Evolutionary conservation across 805 yeast genomes (phyloP).

Genomic region (Kluyveromyces aestuarii): DNA sequence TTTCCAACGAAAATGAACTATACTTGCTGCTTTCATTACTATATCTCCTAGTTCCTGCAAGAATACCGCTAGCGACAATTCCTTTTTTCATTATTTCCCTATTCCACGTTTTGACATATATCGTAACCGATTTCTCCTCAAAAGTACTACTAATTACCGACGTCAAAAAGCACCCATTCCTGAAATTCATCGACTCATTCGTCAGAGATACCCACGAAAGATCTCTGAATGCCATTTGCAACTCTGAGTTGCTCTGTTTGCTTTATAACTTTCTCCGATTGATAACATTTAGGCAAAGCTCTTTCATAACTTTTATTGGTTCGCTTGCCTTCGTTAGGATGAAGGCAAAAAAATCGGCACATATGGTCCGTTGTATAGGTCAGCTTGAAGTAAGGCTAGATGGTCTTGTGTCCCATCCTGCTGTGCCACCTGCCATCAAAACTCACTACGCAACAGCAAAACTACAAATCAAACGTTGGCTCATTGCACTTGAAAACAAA

Average conservation of each 20-base stretch:
- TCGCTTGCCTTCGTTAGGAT: slow-evolving; percentile 62
- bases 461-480: background rate
- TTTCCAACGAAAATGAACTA: slow-evolving; percentile 55
- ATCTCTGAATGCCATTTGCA: slow-evolving; percentile 52
- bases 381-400: slow-evolving; percentile 59
- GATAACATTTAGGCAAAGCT: slow-evolving; percentile 50
- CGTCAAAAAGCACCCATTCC: slow-evolving; percentile 23
- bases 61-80: slow-evolving; percentile 48
- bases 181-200: slow-evolving; percentile 32
- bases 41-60: slow-evolving; percentile 47
- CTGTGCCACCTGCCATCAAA: slow-evolving; percentile 36
- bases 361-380: slow-evolving; percentile 61
- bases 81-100: slow-evolving; percentile 73
- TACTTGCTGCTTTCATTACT: slow-evolving; percentile 51
- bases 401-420: slow-evolving; percentile 43
- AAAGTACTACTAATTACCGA: slow-evolving; percentile 28
- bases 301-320: slow-evolving; percentile 47
- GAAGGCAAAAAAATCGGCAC: slow-evolving; percentile 67
- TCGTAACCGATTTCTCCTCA: slow-evolving; percentile 60
- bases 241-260: slow-evolving; percentile 40
- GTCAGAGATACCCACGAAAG: slow-evolving; percentile 48
- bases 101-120: slow-evolving; percentile 73
- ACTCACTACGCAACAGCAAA: background rate
- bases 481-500: background rate
- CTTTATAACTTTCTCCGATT: slow-evolving; percentile 41